Evolutionary conservation across 805 yeast genomes (phyloP).

Genomic region (Kuraishia borneana): DNA sequence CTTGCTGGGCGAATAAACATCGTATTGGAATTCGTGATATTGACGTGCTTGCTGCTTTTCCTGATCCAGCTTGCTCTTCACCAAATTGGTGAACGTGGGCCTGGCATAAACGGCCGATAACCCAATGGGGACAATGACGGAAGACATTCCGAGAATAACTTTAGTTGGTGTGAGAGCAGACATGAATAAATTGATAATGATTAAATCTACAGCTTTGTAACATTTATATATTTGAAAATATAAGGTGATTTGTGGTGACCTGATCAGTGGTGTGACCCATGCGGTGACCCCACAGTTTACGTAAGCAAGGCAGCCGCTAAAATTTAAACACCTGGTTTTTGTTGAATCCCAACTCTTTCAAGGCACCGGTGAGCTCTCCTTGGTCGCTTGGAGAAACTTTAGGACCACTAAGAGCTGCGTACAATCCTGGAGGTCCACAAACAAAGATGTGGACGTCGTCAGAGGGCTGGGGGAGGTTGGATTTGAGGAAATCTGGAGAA

Average conservation of each 20-base stretch:
- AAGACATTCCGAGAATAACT: background rate
- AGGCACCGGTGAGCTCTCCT: constrained; percentile 85
- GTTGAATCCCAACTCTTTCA: constrained; percentile 79
- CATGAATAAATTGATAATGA: too few relatives aligned
- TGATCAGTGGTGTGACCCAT: too few relatives aligned
- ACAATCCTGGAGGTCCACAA: constrained; percentile 93
- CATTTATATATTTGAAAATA: too few relatives aligned
- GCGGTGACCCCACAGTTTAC: too few relatives aligned
- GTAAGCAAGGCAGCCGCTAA: constrained; percentile 24
- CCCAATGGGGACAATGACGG: constrained; percentile 1
- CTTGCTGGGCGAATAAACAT: constrained; percentile 11
- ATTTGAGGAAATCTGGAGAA: constrained; percentile 57
- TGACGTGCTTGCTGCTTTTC: constrained; percentile 17
- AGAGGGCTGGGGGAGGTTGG: constrained; percentile 52
- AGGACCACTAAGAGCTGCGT: constrained; percentile 77
- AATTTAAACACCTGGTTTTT: constrained; percentile 87
- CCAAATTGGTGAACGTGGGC: constrained; percentile 24
- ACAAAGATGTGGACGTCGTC: constrained; percentile 65
- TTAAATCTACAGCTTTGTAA: too few relatives aligned
- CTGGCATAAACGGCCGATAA: constrained; percentile 9
- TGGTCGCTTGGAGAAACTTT: constrained; percentile 84
- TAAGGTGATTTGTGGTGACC: too few relatives aligned
- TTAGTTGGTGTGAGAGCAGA: constrained; percentile 3
- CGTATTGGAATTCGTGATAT: constrained; percentile 15
- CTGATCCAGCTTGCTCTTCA: constrained; percentile 19